Base-by-base conservation (phyloP, 2,329 filamentous ascomycete genomes). In the Epichloe coenophiala region DNA sequence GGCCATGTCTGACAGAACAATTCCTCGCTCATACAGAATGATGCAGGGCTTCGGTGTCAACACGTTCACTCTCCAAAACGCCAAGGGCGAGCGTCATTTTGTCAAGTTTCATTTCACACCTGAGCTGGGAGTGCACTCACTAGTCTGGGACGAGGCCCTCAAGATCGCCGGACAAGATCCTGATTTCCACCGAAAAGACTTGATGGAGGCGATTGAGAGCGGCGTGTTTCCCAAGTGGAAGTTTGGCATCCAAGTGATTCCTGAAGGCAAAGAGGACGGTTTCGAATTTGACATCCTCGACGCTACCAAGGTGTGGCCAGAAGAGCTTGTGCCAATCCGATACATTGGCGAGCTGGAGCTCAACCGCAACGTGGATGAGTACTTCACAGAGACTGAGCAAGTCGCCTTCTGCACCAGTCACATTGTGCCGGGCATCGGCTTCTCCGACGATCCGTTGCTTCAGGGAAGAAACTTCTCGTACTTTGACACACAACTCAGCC, bases 21-120 rank as follows among this genome's bases (percentile, higher is more conserved):
- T 88, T 51, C 86, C 86, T 1, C 77, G 84, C 2, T 87, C 83
- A 0, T 89, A 75, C 66, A 80, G 86, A 23, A 89, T 89, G 84
- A 89, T 91, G 83, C 84, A 91, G 57, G 86, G 86, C 0, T 91
- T 90, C 51, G 86, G 86, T 50, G 86, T 91, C 57, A 89, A 91
- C 65, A 90, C 87, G 0, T 91, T 74, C 59, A 84, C 78, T 0
- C 72, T 89, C 2, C 71, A 73, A 54, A 88, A 88, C 53, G 76
- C 73, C 23, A 74, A 84, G 56, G 84, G 84, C 21, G 77, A 86
- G 61, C 75, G 82, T 1, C 73, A 77, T 51, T 88, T 89, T 56
- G 83, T 87, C 64, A 91, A 91, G 66, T 90, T 89, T 62, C 79
- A 83, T 62, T 89, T 77, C 59, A 88, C 79, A 0, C 85, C 86